These are phyloP conservation scores for Cryomyces minteri DNA, from an alignment of 495 filamentous ascomycete species.

Conservation along the genomic window DNA sequence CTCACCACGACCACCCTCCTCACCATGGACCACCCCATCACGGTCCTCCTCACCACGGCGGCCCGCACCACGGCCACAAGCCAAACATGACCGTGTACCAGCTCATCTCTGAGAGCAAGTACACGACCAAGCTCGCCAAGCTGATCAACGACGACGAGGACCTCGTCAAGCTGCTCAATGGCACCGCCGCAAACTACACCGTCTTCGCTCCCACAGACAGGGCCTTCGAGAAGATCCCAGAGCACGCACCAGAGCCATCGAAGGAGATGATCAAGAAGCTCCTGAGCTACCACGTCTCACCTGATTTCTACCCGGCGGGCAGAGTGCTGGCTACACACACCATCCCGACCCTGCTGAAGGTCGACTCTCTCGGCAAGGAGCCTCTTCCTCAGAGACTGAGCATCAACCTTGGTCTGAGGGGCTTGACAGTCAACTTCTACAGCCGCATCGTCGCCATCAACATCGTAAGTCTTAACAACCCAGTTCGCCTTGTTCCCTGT, in stretches of 20 bases:
- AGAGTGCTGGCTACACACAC: conserved; percentile 44
- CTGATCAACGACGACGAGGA: conserved; percentile 53
- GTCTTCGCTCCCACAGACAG: conserved; percentile 62
- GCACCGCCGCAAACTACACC: conserved; percentile 51
- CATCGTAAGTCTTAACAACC: conserved; percentile 29
- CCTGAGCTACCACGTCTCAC: conserved; percentile 52
- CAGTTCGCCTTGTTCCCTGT: background rate
- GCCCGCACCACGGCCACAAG: conserved; percentile 10
- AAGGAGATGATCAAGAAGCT: conserved; percentile 46
- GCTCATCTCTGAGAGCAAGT: conserved; percentile 49
- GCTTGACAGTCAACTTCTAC: conserved; percentile 55
- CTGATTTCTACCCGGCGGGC: conserved; percentile 38
- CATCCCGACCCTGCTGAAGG: conserved; percentile 44
- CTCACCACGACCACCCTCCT: conserved; percentile 12
- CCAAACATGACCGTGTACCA: conserved; percentile 62
- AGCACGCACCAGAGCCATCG: conserved; percentile 32
- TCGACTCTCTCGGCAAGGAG: conserved; percentile 32
- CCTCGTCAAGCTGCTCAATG: conserved; percentile 50
- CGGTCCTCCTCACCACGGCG: conserved; percentile 12
- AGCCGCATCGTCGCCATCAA: conserved; percentile 44
- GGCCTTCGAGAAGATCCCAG: conserved; percentile 51
- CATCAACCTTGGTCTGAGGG: conserved; percentile 33
- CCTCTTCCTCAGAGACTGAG: conserved; percentile 46
- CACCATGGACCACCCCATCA: conserved; percentile 14
- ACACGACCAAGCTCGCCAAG: conserved; percentile 56